Conservation (phyloP, 1,139 yeast genomes). For the Hyphopichia pseudoburtonii region DNA sequence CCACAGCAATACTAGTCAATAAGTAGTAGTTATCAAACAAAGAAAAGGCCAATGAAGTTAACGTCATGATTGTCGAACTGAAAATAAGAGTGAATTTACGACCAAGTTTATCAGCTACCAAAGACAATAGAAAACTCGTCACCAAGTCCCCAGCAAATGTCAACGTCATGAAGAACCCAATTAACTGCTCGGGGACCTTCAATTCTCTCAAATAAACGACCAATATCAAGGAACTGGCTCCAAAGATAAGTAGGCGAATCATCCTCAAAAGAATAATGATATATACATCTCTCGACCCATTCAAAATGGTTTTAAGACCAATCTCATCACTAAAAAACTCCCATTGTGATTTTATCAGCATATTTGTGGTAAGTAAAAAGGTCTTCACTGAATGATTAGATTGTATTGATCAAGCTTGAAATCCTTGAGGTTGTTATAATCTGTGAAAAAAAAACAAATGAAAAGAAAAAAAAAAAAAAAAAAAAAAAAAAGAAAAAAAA, state of each 20-base stretch:
- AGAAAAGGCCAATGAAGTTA: slow-evolving; percentile 31
- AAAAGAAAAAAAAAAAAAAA: too few relatives aligned
- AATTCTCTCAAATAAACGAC: slow-evolving; percentile 36
- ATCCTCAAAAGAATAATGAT: slow-evolving; percentile 32
- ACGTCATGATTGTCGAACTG: slow-evolving; percentile 28
- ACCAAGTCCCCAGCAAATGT: slow-evolving; percentile 41
- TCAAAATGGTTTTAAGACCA: slow-evolving; percentile 25
- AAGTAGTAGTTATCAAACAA: slow-evolving; percentile 19
- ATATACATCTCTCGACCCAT: slow-evolving; percentile 28
- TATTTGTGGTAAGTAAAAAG: too few relatives aligned
- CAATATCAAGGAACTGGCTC: slow-evolving; percentile 41
- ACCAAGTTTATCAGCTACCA: slow-evolving; percentile 37
- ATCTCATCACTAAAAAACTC: slow-evolving; percentile 17
- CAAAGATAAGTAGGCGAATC: slow-evolving; percentile 40
- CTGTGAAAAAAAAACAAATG: too few relatives aligned
- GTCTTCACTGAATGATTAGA: too few relatives aligned
- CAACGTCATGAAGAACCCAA: slow-evolving; percentile 40
- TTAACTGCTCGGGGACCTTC: slow-evolving; percentile 27
- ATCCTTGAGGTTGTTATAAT: too few relatives aligned
- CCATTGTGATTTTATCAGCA: not conserved
- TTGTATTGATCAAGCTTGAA: too few relatives aligned
- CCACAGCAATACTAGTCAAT: slow-evolving; percentile 24
- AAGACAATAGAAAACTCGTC: slow-evolving; percentile 30
- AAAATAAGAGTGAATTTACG: slow-evolving; percentile 27
- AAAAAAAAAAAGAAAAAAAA: too few relatives aligned